Evolutionary conservation across 129 eudicot genomes (phyloP), one percentile per base, ranked within the genome.

Genomic region (Artemisia argyi): DNA sequence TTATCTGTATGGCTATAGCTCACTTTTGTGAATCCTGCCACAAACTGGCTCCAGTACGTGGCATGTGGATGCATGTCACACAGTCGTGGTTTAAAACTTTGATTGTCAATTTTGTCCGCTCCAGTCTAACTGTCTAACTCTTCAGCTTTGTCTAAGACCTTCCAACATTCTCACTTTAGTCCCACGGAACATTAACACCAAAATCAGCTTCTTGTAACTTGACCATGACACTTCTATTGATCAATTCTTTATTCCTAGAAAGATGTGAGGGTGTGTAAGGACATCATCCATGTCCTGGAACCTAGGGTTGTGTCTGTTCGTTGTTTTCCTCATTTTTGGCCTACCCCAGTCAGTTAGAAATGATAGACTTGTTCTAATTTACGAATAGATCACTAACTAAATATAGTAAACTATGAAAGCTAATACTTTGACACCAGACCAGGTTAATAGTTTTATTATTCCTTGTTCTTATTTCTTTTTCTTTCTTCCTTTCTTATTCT

Each of bases 281-380:
- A 15, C 52, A 46, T 47, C 24, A 10, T 65, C 32, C 55, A 52
- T 52, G 71, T 19, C 51, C 35, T 59, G 47, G 68, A 57, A n/a
- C 67, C 20, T 56, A 46, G 73, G 66, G 68, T 48, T 18, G 26
- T 66, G 46, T 74, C 53, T 58, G 69, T 24, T 18, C 28, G 48
- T 7, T 68, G 68, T 59, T 76, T 66, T 5, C 42, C 68, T 76
- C 53, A 76, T 68, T 59, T 35, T 68, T 9, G 60, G 60, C n/a
- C 17, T 67, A 11, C 20, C 49, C 61, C 8, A 24, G 46, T 56
- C 49, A 49, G 50, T 47, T 66, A 55, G 39, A 66, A 75, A 28
- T 48, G 32, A 44, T 66, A 46, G 46, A 56, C 22, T 55, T 46
- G 39, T 26, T 56, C 67, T 65, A 65, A 32, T 63, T 14, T 30